Base-by-base conservation (phyloP, 805 yeast species). In the Kazachstania viticola region DNA sequence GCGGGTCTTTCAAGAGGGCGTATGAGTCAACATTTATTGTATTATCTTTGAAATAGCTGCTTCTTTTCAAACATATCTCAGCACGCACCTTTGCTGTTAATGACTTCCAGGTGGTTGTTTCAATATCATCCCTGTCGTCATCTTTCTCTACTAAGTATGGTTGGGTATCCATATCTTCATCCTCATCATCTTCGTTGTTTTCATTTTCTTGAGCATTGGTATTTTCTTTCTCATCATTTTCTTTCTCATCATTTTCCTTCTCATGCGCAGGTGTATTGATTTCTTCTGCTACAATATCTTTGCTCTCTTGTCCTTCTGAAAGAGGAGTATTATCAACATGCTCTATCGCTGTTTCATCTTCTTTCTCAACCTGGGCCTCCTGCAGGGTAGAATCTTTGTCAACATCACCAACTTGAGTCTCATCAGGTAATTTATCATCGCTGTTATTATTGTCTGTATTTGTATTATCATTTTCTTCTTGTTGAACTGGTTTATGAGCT, bases 21-120 rank as follows among this genome's bases (percentile, higher is more conserved):
- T 69, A 75, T 1, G 83, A 75, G 25, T 82, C 75, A 11, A 65
- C 56, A 38, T 80, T 79, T 6, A 87, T 52, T 33, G 62, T 67
- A 36, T 65, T 61, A 13, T 70, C 69, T 14, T 67, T 70, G 48
- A 88, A 85, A 29, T 84, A 56, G 3, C 67, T 70, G 0, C 81
- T 66, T 42, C 97, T 67, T 35, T 69, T 66, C 17, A 73, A 57
- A 47, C 94, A 77, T 38, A 81, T 69, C 32, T 79, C 76, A 12
- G 88, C 83, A 35, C 95, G 61, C 0, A 79, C 69, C 38, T 78
- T 78, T 0, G 94, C 80, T 0, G 91, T 84, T 25, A 77, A 56
- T n/a, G 71, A 71, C 44, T 79, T 78, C 96, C 96, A 87, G 1
- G 82, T 73, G 32, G 79, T 79, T 28, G 75, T 58, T 45, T 85